Conservation (phyloP, 345 rosid genomes). For the Turnera subulata region DNA sequence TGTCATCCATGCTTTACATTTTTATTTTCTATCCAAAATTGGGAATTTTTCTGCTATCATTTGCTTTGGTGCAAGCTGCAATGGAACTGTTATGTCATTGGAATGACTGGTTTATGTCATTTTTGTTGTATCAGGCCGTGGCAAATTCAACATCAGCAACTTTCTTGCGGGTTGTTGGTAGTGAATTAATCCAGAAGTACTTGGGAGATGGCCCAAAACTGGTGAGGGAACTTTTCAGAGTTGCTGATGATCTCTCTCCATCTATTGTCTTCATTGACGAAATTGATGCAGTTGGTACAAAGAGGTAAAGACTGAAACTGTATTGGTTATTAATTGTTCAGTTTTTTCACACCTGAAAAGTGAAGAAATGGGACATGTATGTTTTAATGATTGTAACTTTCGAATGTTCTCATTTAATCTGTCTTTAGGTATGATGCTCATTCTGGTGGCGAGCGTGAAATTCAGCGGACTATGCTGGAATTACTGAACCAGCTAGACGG, state of each 20-base stretch:
- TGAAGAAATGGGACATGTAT: too few species aligned
- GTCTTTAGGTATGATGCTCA: slow-evolving; percentile 55
- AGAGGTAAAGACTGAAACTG: too few species aligned
- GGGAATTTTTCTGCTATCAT: too few species aligned
- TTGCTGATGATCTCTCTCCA: slow-evolving; percentile 81
- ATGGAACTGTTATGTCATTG: too few species aligned
- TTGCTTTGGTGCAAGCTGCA: too few species aligned
- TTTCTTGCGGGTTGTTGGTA: slow-evolving; percentile 95
- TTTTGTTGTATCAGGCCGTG: slow-evolving; percentile 40
- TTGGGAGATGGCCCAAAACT: slow-evolving; percentile 97
- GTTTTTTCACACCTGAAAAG: too few species aligned
- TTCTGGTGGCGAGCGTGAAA: slow-evolving; percentile 74
- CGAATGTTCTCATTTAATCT: too few species aligned
- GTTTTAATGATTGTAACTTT: too few species aligned
- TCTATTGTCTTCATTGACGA: slow-evolving; percentile 83
- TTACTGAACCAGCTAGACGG: slow-evolving; percentile 86
- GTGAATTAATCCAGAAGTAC: slow-evolving; percentile 96
- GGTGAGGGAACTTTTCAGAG: slow-evolving; percentile 97
- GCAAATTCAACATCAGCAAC: slow-evolving; percentile 98
- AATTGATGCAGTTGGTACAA: slow-evolving; percentile 82
- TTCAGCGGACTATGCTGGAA: slow-evolving; percentile 84
- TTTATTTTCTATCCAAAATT: too few species aligned
- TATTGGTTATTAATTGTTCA: too few species aligned
- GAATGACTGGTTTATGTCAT: too few species aligned
- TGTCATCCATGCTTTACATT: too few species aligned